Base-by-base conservation (phyloP, 139 green algal genomes). In the Auxenochlorella protothecoides region DNA sequence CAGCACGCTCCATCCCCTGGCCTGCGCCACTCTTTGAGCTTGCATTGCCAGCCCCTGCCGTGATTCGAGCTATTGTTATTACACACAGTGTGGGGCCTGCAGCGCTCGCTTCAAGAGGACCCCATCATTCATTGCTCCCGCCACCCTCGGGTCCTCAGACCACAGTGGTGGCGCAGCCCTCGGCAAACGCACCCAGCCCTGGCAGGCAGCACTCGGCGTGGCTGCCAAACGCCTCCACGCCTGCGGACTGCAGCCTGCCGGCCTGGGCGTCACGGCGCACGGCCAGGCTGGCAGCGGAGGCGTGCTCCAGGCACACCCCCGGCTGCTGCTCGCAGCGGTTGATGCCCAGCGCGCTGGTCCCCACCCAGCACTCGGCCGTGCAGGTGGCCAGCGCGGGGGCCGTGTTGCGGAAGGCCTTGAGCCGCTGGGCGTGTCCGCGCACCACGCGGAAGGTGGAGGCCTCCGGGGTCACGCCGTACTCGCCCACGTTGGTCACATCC, bases 171-270 rank as follows among this genome's bases (percentile, higher is more conserved):
- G 13, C 68, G 82, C 82, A 87, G 15, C 82, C 82, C 27, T 78
- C 61, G 4, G 54, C 53, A 61, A 83, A 84, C 8, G 72, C 80
- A 2, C 82, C 82, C 63, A 81, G 75, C 12, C 82, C 82, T 5
- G 80, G 74, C 68, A 69, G 76, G 68, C 82, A 87, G 80, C 82
- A 87, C 7, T 73, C 72, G 3, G 59, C 74, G 64, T 80, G 72
- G 15, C 66, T 82, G 13, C 80, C 68, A 60, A 75, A 87, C 66
- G 86, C 66, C 64, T 74, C 54, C 59, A 68, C n/a, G 64, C 76
- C 63, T 51, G 59, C 16, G 27, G 74, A 2, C 55, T 56, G 12
- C 62, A 65, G 68, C 44, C 63, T 9, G 62, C 62, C 59, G 54
- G 44, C 59, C 11, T 59, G 11, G 53, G 12, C 27, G 4, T 59